Percentiles rank a stretch among this genome's conserved stretches.
phyloP scores from a whole-genome alignment of 1,284 basidiomycete species.

The Lentinus polychrous region DNA sequence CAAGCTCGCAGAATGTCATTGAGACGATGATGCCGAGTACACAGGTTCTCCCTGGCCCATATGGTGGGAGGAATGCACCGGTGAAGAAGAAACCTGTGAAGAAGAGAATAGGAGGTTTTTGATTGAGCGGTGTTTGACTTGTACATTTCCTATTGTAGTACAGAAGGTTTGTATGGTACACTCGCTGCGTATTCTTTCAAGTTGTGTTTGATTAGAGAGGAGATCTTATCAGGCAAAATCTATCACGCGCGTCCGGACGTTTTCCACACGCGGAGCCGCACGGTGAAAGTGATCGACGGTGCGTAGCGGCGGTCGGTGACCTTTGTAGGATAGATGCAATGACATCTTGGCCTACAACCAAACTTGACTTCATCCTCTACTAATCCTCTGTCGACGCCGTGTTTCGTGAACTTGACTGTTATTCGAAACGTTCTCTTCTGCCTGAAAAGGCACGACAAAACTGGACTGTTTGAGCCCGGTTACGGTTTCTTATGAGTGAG shows the following conservation, averaged over 20 bases:
- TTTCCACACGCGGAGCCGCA: background rate
- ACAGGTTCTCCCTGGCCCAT: slow-evolving; percentile 64
- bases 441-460: slow-evolving; percentile 53
- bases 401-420: slow-evolving; percentile 8
- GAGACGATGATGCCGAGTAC: slow-evolving; percentile 46
- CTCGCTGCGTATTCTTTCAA: too few species aligned
- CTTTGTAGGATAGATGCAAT: background rate
- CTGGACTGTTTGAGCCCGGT: slow-evolving; percentile 51
- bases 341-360: background rate
- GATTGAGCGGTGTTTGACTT: slow-evolving; percentile 14
- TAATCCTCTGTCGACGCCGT: slow-evolving; percentile 13
- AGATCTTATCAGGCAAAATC: background rate
- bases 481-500: slow-evolving; percentile 74
- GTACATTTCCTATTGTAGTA: too few species aligned
- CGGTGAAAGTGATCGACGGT: background rate
- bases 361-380: background rate
- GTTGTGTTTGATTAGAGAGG: too few species aligned
- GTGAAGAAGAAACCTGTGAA: slow-evolving; percentile 62
- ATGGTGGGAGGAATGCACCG: slow-evolving; percentile 50
- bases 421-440: slow-evolving; percentile 13
- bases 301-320: background rate
- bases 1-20: slow-evolving; percentile 22
- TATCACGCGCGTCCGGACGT: background rate
- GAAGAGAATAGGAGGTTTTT: slow-evolving; percentile 74
- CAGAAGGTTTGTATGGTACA: too few species aligned